Evolutionary conservation across 2,329 filamentous ascomycete genomes (phyloP), one percentile per base, ranked within the genome.

Genomic region (Sphaerulina vaccinii): DNA sequence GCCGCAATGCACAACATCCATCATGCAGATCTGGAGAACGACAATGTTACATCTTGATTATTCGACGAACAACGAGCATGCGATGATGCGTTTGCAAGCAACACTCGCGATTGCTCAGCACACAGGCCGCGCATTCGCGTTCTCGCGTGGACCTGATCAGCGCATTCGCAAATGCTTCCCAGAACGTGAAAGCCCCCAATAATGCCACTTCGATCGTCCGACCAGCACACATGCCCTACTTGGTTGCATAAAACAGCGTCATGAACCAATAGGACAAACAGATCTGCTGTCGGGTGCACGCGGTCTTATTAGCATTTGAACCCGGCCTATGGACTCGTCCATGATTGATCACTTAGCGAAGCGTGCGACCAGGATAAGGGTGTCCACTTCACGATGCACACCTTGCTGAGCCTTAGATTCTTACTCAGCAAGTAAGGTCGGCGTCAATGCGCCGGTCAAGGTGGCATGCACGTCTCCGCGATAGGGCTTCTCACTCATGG

Each of bases 1-100:
- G 52, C 52, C 46, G 47, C 52, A 35, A 41, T 46, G 46, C 41
- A 50, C 42, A 50, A 42, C 41, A 50, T 50, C 48, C 46, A 54
- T 49, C 46, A 40, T 39, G 46, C 51, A 45, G 51, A 54, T 54
- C 51, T 49, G 38, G 43, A 42, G 40, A 27, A 33, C 24, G 16
- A 39, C 23, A n/a, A n/a, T n/a, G n/a, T n/a, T n/a, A n/a, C n/a
- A n/a, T n/a, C n/a, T n/a, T n/a, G n/a, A n/a, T n/a, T n/a, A n/a
- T n/a, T n/a, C n/a, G n/a, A n/a, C n/a, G n/a, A n/a, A n/a, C n/a
- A n/a, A n/a, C n/a, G n/a, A n/a, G n/a, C n/a, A n/a, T n/a, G n/a
- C n/a, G n/a, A n/a, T n/a, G n/a, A 36, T 37, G 22, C n/a, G 37
- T 10, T 22, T 22, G 6, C 3, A 19, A 18, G 18, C 32, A 19